Conservation (phyloP, 257 asterid species). For the Solanum medicagineum region DNA sequence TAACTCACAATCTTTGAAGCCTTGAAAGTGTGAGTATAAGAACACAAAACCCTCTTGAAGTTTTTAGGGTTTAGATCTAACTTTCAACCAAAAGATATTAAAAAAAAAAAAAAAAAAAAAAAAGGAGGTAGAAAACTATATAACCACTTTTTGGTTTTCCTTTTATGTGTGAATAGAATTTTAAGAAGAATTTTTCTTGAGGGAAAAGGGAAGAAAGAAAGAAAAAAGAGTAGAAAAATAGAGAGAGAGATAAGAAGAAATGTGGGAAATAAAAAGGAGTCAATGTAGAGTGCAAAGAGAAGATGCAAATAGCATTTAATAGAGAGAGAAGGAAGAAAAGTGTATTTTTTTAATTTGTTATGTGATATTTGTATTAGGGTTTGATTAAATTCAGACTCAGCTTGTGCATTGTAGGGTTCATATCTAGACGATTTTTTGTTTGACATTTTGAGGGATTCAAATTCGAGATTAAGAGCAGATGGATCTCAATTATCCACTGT, state of each 20-base stretch:
- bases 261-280: constrained; percentile 32
- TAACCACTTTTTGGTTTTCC: not conserved
- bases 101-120: no score
- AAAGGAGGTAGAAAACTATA: not conserved
- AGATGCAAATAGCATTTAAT: constrained; percentile 68
- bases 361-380: not conserved
- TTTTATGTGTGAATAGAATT: constrained; percentile 45
- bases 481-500: not conserved
- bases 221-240: no score
- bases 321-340: constrained; percentile 17
- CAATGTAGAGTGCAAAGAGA: constrained; percentile 60
- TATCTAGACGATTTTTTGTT: not conserved
- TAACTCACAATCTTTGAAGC: not conserved
- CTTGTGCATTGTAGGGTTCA: not conserved
- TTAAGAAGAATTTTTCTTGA: constrained; percentile 21
- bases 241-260: not conserved
- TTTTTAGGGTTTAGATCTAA: not conserved
- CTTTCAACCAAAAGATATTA: not conserved
- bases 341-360: constrained; percentile 19
- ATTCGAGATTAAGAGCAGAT: not conserved
- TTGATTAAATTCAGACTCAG: not conserved
- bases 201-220: not conserved
- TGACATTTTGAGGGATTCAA: not conserved
- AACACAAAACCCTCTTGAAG: not conserved
- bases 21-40: not conserved